Percentiles rank a stretch among this genome's conserved stretches.
Conservation (phyloP, 768 basidiomycete species). For the Pisolithus orientalis region DNA sequence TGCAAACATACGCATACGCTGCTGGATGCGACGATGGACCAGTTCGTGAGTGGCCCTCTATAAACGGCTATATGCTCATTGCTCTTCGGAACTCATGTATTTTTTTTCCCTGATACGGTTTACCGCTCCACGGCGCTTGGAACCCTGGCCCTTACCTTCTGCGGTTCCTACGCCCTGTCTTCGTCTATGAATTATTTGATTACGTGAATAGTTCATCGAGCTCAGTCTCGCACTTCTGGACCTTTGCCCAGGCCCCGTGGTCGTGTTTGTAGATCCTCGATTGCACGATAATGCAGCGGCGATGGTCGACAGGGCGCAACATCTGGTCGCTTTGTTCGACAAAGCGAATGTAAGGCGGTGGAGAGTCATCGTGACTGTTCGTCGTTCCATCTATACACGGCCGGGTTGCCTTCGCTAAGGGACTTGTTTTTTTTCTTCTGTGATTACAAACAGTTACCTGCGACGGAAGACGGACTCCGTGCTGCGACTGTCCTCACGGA, state of each 20-base stretch:
- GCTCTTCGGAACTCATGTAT: neutral
- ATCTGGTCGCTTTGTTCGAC: conserved; percentile 36
- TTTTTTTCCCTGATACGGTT: neutral
- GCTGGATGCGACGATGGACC: conserved; percentile 6
- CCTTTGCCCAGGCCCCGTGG: conserved; percentile 40
- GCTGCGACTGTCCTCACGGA: conserved; percentile 39
- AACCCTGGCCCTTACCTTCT: neutral
- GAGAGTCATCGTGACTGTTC: conserved; percentile 46
- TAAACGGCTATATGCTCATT: neutral
- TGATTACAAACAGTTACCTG: conserved; percentile 40
- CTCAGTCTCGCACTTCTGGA: conserved; percentile 40
- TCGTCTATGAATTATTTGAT: neutral
- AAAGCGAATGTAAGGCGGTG: conserved; percentile 32
- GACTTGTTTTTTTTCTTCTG: neutral
- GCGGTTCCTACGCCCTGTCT: neutral
- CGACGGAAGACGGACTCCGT: conserved; percentile 46
- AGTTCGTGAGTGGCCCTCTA: conserved; percentile 14
- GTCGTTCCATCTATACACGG: conserved; percentile 10
- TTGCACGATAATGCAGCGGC: conserved; percentile 27
- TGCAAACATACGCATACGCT: neutral
- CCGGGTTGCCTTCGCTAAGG: neutral
- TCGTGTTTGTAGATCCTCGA: conserved; percentile 48
- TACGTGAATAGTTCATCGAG: conserved; percentile 40
- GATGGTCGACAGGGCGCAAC: conserved; percentile 39
- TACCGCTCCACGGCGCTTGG: neutral